Evolutionary conservation across 495 filamentous ascomycete genomes (phyloP), one percentile per base, ranked within the genome.

Genomic region (Paragyromitra xinjiangensis): DNA sequence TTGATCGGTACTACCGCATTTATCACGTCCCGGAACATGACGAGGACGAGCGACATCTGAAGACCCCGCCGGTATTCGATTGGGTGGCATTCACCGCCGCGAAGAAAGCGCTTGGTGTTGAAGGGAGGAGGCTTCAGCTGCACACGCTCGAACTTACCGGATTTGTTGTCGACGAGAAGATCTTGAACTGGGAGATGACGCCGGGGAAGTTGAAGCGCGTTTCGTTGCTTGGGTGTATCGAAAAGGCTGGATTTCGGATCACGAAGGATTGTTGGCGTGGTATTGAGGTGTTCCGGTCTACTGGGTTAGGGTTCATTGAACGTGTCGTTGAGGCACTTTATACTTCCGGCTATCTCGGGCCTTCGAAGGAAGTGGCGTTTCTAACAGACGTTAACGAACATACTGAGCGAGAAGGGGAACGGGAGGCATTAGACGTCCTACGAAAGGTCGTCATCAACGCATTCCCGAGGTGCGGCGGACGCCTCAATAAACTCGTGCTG

Each of bases 1-100:
- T 79, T 53, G 77, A 78, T 22, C 62, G 61, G n/a, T 66, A 65
- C 24, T 45, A 77, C 29, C 59, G 74, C 12, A 73, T 77, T 29
- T 65, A 64, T 69, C 50, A 71, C 39, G 26, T 73, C 19, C 74
- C 74, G 9, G 61, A 48, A 4, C 37, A 64, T 14, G 66, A 59
- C 42, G 69, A 77, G 4, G 73, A 77, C 40, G 64, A 68, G n/a
- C 63, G 71, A 14, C 71, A 74, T 45, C 40, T 73, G 6, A 77
- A 77, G 42, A 73, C 56, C 5, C 74, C 74, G 4, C 74, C 74
- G 19, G 62, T 66, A 14, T 73, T 77, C n/a, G 68, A 73, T 9
- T 65, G 40, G 26, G 16, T 19, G 0, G 69, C 59, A 9, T 66
- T 73, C 44, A 53, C 44, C 2, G n/a, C 26, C 34, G 71, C 62